A percentile compares a stretch with the other conserved stretches of the same genome.
Conservation (phyloP, 176 grass and related monocot species). For the Melocanna baccifera region DNA sequence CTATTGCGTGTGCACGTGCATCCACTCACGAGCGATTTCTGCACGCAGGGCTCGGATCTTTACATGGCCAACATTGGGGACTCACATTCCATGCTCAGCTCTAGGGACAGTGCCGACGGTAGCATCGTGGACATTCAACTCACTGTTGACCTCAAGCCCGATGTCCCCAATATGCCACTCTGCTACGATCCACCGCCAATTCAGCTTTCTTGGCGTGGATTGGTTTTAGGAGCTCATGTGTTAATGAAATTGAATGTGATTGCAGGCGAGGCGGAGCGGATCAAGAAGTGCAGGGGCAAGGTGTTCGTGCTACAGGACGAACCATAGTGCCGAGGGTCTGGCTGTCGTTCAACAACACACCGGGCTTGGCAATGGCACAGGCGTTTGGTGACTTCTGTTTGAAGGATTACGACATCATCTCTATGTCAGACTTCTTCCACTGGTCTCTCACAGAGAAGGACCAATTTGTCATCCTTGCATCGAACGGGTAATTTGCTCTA, state of each 20-base stretch:
- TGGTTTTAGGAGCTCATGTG: neutral
- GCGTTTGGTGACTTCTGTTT: constrained; percentile 95
- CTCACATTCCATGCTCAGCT: constrained; percentile 84
- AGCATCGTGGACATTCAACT: constrained; percentile 67
- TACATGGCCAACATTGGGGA: constrained; percentile 93
- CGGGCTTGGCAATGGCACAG: constrained; percentile 83
- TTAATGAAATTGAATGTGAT: neutral
- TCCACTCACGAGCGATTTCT: constrained; percentile 20
- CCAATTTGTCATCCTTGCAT: constrained; percentile 89
- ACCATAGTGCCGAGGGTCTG: constrained; percentile 92
- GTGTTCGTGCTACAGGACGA: constrained; percentile 95
- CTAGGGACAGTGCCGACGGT: constrained; percentile 38
- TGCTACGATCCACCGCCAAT: neutral
- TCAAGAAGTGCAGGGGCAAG: constrained; percentile 90
- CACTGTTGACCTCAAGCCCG: constrained; percentile 94
- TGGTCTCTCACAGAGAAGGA: constrained; percentile 67
- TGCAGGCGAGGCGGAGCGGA: constrained; percentile 87
- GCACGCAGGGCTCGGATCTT: constrained; percentile 67
- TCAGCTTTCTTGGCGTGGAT: neutral
- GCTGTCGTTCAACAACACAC: constrained; percentile 83
- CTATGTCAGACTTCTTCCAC: constrained; percentile 91
- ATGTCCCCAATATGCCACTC: constrained; percentile 73
- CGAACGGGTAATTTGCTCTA: constrained; percentile 66
- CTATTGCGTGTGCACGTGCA: neutral
- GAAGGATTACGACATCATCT: constrained; percentile 94